phyloP scores from a whole-genome alignment of 352 stramenopile genomes.

The Globisporangium irregulare region DNA sequence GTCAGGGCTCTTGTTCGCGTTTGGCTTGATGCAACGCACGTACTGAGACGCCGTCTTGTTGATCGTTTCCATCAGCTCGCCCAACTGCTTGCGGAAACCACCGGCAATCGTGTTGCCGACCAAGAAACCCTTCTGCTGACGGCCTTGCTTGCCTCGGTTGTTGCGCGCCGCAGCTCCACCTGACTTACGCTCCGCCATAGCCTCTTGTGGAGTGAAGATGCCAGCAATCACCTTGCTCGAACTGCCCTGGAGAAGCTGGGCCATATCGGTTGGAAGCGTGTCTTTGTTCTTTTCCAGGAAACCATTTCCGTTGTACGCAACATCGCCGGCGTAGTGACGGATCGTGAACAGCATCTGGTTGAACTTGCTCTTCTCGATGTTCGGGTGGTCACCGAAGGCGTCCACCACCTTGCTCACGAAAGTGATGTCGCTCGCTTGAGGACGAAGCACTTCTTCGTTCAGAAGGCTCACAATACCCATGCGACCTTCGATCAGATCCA shows the following conservation, averaged over 20 bases:
- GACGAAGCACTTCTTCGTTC: constrained; percentile 94
- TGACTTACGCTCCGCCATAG: constrained; percentile 25
- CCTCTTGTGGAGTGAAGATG: constrained; percentile 51
- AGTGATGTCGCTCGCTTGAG: constrained; percentile 74
- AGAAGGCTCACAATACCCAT: constrained; percentile 91
- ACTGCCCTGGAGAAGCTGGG: constrained; percentile 67
- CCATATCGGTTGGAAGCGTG: constrained; percentile 76
- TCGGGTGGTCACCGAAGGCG: constrained; percentile 72
- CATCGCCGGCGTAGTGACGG: constrained; percentile 78
- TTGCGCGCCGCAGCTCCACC: constrained; percentile 21
- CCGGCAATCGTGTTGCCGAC: constrained; percentile 81
- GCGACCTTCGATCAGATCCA: constrained; percentile 88
- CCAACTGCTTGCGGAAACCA: constrained; percentile 84
- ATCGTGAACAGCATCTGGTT: constrained; percentile 84
- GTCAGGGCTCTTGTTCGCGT: constrained; percentile 78
- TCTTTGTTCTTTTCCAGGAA: constrained; percentile 89
- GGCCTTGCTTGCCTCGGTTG: constrained; percentile 42
- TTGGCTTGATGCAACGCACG: constrained; percentile 91
- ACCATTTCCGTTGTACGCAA: constrained; percentile 73
- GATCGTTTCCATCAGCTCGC: constrained; percentile 85
- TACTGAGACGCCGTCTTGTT: constrained; percentile 88
- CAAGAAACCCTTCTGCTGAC: constrained; percentile 69
- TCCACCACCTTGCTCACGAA: constrained; percentile 86
- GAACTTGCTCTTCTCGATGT: constrained; percentile 82
- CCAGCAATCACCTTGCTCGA: constrained; percentile 54